These are phyloP conservation scores for Mycosphaerella sp. DNA, from an alignment of 2,329 filamentous ascomycete genomes.

Conservation along the genomic window DNA sequence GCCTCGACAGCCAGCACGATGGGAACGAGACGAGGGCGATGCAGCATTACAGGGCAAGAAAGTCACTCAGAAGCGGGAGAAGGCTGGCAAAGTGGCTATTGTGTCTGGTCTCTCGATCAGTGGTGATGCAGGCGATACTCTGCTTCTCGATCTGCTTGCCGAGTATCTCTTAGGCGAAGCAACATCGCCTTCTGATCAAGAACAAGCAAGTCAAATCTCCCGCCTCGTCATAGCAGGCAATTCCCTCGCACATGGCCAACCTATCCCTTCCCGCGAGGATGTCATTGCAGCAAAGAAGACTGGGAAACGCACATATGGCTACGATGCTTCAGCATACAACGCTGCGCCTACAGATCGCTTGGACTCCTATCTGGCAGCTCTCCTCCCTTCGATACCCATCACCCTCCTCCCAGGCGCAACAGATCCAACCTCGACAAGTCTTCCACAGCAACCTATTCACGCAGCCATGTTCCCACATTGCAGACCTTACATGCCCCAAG, in stretches of 20 bases:
- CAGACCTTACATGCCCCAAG: conserved; percentile 56
- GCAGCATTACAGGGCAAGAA: conserved; percentile 34
- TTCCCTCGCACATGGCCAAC: conserved; percentile 56
- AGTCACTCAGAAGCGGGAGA: conserved; percentile 36
- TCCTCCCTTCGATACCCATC: conserved; percentile 80
- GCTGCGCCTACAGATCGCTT: conserved; percentile 74
- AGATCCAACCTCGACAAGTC: conserved; percentile 82
- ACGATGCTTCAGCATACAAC: conserved; percentile 85
- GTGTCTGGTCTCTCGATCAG: conserved; percentile 84
- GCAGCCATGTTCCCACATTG: conserved; percentile 79
- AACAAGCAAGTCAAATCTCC: conserved; percentile 60
- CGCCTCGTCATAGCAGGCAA: conserved; percentile 89
- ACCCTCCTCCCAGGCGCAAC: conserved; percentile 77
- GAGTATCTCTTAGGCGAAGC: conserved; percentile 87
- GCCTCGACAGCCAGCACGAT: conserved; percentile 71
- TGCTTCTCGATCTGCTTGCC: conserved; percentile 69
- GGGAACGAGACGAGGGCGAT: conserved; percentile 57
- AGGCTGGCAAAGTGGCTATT: conserved; percentile 69
- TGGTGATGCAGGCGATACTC: conserved; percentile 64
- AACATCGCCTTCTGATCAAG: conserved; percentile 54
- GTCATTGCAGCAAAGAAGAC: conserved; percentile 39
- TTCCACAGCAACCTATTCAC: conserved; percentile 91
- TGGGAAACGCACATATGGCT: conserved; percentile 80
- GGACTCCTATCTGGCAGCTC: conserved; percentile 71
- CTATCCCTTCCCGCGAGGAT: conserved; percentile 43